phyloP scores from a whole-genome alignment of 1,284 basidiomycete genomes.

The Papiliotrema laurentii region DNA sequence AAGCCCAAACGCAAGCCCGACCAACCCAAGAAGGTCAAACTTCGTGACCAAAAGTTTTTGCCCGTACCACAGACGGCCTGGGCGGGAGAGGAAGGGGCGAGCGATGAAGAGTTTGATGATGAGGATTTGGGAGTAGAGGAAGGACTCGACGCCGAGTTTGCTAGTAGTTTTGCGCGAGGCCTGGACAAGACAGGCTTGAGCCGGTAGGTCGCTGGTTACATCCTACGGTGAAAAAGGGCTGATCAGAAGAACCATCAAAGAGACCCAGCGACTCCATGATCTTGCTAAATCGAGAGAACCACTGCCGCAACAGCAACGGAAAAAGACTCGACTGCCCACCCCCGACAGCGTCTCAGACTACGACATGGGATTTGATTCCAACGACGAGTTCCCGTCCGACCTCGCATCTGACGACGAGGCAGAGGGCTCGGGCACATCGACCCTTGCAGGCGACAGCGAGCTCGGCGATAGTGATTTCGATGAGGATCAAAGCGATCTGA shows the following conservation, averaged over 20 bases:
- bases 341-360: slow-evolving; percentile 30
- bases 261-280: slow-evolving; percentile 45
- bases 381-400: slow-evolving; percentile 25
- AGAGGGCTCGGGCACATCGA: slow-evolving; percentile 4
- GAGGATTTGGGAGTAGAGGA: slow-evolving; percentile 33
- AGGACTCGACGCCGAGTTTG: slow-evolving; percentile 17
- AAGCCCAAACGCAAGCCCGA: slow-evolving; percentile 41
- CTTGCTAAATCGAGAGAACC: slow-evolving; percentile 37
- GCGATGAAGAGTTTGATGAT: slow-evolving; percentile 20
- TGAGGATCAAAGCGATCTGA: slow-evolving; percentile 21
- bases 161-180: slow-evolving; percentile 31
- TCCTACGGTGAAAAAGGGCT: background rate
- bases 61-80: slow-evolving; percentile 42
- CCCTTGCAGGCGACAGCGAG: slow-evolving; percentile 11
- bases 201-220: slow-evolving; percentile 26
- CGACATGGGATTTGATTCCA: slow-evolving; percentile 33
- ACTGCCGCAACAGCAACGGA: slow-evolving; percentile 27
- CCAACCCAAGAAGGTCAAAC: slow-evolving; percentile 47
- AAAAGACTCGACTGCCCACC: slow-evolving; percentile 27
- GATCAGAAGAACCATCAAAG: slow-evolving; percentile 37
- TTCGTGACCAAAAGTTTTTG: slow-evolving; percentile 45
- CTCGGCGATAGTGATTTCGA: slow-evolving; percentile 17
- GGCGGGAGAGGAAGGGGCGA: slow-evolving; percentile 21
- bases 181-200: slow-evolving; percentile 38
- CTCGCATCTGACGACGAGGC: slow-evolving; percentile 18